Evolutionary conservation across 768 basidiomycete genomes (phyloP), one percentile per base, ranked within the genome.

Genomic region (Cystobasidium tubakii): DNA sequence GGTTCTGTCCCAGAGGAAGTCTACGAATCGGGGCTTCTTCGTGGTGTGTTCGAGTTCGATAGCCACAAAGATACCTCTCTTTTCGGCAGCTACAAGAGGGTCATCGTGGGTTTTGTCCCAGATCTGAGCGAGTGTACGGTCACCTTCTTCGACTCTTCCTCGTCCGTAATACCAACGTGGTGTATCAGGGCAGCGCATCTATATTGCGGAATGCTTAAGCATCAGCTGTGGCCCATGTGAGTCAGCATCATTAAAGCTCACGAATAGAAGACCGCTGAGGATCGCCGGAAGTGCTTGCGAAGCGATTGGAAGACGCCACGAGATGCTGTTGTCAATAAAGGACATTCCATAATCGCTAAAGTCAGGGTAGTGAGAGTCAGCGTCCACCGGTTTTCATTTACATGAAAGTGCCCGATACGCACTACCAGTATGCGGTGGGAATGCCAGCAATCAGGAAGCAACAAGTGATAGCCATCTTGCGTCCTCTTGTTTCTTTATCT

Each of bases 31-130:
- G 6, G 39, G 63, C 44, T 65, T 65, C 44, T 25, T 27, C 13
- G 63, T 36, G 10, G 25, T 65, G 63, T 65, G 63, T 29, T 65
- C 63, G 27, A 65, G 63, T 42, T 65, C 63, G 44, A 65, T 65
- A 27, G 63, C 63, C 9, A 46, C 63, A 23, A 65, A 46, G 44
- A 65, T 65, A 27, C 63, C 63, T 27, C 36, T 34, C 63, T 65
- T 65, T 46, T 65, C 63, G 12, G 36, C 44, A n/a, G 44, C 36
- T 4, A 65, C 63, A 12, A 36, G 25, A 29, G 36, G 39, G 23
- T 65, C 44, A 39, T 65, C 34, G 39, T 42, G 31, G 4, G 63
- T 9, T 65, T 25, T 27, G 13, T 43, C 63, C 39, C 36, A 65
- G 34, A 65, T 21, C 13, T 27, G 63, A 3, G 9, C 44, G 7